These are phyloP conservation scores for Didymosphaeria variabile DNA, from an alignment of 2,329 filamentous ascomycete species.

Conservation along the genomic window DNA sequence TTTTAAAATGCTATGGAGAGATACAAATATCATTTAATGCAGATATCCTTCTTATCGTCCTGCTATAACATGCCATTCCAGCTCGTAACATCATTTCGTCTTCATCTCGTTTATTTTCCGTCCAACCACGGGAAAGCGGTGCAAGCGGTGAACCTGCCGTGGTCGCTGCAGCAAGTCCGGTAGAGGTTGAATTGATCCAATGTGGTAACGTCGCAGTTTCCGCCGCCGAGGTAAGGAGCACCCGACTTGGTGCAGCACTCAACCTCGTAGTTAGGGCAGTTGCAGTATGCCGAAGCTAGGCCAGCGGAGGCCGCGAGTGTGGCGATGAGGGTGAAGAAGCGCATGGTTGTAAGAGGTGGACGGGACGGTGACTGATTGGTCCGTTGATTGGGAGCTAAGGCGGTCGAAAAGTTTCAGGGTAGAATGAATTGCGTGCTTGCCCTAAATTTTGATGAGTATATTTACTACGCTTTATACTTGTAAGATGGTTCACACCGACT, in stretches of 20 bases:
- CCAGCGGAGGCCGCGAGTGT: constrained; percentile 2
- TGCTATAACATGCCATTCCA: neutral
- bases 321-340: constrained; percentile 5
- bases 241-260: neutral
- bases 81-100: neutral
- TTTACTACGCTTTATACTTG: neutral
- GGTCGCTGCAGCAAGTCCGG: neutral
- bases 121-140: constrained; percentile 4
- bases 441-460: neutral
- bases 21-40: neutral
- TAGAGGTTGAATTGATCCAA: neutral
- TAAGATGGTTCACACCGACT: neutral
- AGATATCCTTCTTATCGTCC: neutral
- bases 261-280: constrained; percentile 7
- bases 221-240: constrained; percentile 1
- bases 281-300: neutral
- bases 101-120: neutral
- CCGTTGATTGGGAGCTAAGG: neutral
- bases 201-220: constrained; percentile 1
- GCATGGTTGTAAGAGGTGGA: constrained; percentile 1
- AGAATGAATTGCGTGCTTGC: neutral
- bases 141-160: constrained; percentile 1
- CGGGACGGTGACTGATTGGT: neutral
- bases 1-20: too few species aligned
- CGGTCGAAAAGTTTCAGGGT: neutral